A percentile compares a stretch with the other conserved stretches of the same genome.
Conservation (phyloP, 768 basidiomycete species). For the Cystobasidiopsis lactophilus region DNA sequence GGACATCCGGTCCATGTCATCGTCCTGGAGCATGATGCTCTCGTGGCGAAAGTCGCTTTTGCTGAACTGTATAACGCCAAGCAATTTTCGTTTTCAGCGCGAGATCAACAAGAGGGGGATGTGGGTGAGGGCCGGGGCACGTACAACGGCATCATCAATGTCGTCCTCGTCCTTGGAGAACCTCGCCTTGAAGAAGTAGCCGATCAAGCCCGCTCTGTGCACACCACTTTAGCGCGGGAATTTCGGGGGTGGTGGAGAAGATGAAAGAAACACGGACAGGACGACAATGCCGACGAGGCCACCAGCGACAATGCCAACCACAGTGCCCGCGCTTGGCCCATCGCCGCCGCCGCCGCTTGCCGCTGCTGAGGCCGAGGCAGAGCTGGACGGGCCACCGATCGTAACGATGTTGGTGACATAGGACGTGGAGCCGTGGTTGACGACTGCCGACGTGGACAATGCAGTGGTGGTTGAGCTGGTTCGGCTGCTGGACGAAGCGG, state of each 20-base stretch:
- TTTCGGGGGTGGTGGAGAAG: no score
- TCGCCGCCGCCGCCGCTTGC: neutral
- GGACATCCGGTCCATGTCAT: slow-evolving; percentile 6
- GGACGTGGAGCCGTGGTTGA: slow-evolving; percentile 1
- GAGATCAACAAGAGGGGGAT: neutral
- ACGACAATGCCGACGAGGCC: slow-evolving; percentile 9
- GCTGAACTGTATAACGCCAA: neutral
- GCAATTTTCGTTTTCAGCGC: neutral
- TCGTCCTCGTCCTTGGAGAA: slow-evolving; percentile 5
- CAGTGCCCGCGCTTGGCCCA: slow-evolving; percentile 5
- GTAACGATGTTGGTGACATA: slow-evolving; percentile 1
- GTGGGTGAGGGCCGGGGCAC: no score
- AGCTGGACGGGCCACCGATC: neutral
- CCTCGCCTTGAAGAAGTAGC: slow-evolving; percentile 5
- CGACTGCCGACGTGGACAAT: neutral
- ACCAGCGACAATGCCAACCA: slow-evolving; percentile 8
- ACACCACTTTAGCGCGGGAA: no score
- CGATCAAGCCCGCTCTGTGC: slow-evolving; percentile 1
- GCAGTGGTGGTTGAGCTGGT: neutral
- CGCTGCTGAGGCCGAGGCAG: neutral
- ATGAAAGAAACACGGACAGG: neutral
- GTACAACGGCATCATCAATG: slow-evolving; percentile 3
- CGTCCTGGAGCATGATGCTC: neutral
- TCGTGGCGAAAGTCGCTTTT: neutral
- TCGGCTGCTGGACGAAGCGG: neutral